Evolutionary conservation across 306 rosid genomes (phyloP).

Genomic region (Astragalus membranaceus): DNA sequence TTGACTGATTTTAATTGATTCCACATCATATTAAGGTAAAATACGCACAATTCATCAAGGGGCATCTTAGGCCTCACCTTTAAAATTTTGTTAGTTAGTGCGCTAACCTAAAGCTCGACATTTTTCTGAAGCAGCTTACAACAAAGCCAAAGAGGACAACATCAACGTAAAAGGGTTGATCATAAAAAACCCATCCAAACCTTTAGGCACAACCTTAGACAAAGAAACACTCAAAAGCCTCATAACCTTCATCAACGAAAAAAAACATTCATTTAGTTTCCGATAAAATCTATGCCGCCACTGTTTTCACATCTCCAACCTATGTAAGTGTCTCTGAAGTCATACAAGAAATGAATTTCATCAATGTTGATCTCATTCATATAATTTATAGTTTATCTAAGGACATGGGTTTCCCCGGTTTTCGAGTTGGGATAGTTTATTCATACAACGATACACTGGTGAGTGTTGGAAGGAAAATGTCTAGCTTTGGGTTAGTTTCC

Average conservation of each 20-base stretch:
- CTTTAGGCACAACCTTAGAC: conserved; percentile 65
- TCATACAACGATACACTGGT: conserved; percentile 72
- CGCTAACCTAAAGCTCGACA: too few relatives aligned
- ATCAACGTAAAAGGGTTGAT: conserved; percentile 70
- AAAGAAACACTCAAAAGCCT: conserved; percentile 51
- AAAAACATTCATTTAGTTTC: conserved; percentile 71
- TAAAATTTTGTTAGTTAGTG: too few relatives aligned
- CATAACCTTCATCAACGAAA: conserved; percentile 54
- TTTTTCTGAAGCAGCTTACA: conserved; percentile 60
- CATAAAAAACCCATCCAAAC: conserved; percentile 87
- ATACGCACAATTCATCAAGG: too few relatives aligned
- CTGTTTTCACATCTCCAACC: conserved; percentile 44
- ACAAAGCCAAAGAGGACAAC: conserved; percentile 44
- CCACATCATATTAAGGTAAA: too few relatives aligned
- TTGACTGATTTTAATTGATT: too few relatives aligned
- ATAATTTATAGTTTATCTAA: conserved; percentile 71
- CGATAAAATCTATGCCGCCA: conserved; percentile 89
- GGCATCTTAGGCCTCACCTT: too few relatives aligned
- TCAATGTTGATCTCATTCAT: conserved; percentile 64
- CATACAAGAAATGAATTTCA: conserved; percentile 42
- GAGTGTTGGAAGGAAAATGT: conserved; percentile 61
- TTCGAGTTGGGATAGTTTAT: conserved; percentile 82
- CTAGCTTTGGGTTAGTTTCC: conserved; percentile 81
- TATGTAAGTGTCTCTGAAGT: conserved; percentile 59
- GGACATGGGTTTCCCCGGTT: conserved; percentile 90